Conservation (phyloP, 306 rosid species). For the Corylus heterophylla region DNA sequence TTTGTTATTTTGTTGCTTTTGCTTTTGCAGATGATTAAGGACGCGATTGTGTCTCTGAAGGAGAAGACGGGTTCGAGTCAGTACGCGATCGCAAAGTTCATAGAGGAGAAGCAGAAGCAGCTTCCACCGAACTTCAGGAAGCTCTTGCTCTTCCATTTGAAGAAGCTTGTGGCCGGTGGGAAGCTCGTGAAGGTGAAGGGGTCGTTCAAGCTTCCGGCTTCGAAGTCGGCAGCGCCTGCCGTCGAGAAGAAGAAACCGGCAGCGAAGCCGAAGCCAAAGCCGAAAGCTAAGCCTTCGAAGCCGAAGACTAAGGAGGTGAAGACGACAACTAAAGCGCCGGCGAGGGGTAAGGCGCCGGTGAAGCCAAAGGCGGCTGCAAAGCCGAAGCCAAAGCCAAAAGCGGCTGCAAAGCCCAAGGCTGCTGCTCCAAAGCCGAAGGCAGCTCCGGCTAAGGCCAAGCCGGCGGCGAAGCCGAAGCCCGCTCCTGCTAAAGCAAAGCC, state of each 20-base stretch:
- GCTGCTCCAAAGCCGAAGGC: slow-evolving; percentile 24
- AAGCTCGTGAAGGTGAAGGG: slow-evolving; percentile 71
- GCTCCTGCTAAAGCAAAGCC: slow-evolving; percentile 37
- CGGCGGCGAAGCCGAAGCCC: slow-evolving; percentile 29
- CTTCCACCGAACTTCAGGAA: slow-evolving; percentile 67
- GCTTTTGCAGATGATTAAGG: slow-evolving; percentile 66
- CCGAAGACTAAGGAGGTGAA: slow-evolving; percentile 36
- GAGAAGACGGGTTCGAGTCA: slow-evolving; percentile 95
- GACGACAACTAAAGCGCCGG: slow-evolving; percentile 23
- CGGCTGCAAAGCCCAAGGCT: slow-evolving; percentile 17
- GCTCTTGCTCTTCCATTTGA: slow-evolving; percentile 63
- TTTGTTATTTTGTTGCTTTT: background rate
- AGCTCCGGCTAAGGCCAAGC: slow-evolving; percentile 25
- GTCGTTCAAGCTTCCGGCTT: slow-evolving; percentile 64
- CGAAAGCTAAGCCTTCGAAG: slow-evolving; percentile 24
- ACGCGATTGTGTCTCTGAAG: slow-evolving; percentile 65
- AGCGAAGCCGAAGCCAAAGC: slow-evolving; percentile 41
- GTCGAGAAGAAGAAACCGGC: slow-evolving; percentile 45
- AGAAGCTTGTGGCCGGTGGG: slow-evolving; percentile 67
- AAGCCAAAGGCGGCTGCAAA: slow-evolving; percentile 24
- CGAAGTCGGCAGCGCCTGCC: slow-evolving; percentile 14
- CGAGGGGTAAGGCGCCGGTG: slow-evolving; percentile 27
- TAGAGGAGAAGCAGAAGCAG: slow-evolving; percentile 73
- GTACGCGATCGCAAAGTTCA: slow-evolving; percentile 73
- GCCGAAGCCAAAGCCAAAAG: slow-evolving; percentile 23